phyloP scores from a whole-genome alignment of 1,284 basidiomycete species.

The Heterobasidion occidentale region DNA sequence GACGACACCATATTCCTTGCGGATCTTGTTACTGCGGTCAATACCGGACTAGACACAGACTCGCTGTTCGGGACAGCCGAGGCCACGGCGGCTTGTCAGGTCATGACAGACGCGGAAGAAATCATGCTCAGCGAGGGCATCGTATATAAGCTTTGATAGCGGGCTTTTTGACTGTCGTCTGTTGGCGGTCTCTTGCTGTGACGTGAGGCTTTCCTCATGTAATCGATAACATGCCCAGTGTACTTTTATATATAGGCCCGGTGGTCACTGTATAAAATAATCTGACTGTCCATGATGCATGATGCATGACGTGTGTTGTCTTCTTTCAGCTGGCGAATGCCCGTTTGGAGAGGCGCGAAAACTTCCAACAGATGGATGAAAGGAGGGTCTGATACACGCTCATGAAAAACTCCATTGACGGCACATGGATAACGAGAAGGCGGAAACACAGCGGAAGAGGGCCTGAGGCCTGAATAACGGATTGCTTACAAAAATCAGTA shows the following conservation, averaged over 20 bases:
- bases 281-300: too few relatives aligned
- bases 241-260: too few relatives aligned
- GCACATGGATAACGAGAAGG: background rate
- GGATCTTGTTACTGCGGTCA: conserved; percentile 71
- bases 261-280: too few relatives aligned
- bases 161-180: background rate
- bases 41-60: conserved; percentile 65
- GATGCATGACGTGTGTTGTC: too few relatives aligned
- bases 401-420: background rate
- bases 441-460: background rate
- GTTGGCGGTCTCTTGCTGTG: background rate
- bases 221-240: too few relatives aligned
- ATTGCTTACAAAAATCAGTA: conserved; percentile 9
- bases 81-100: conserved; percentile 65
- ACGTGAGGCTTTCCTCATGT: too few relatives aligned
- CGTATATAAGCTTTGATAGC: conserved; percentile 60
- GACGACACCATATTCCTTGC: conserved; percentile 69
- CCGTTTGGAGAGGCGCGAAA: background rate
- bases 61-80: conserved; percentile 77
- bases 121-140: conserved; percentile 83
- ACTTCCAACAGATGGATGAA: background rate
- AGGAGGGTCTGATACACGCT: background rate
- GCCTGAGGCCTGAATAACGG: background rate
- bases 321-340: too few relatives aligned
- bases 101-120: conserved; percentile 81